Conservation (phyloP, 352 stramenopile genomes). For the Phytopythium montanum region DNA sequence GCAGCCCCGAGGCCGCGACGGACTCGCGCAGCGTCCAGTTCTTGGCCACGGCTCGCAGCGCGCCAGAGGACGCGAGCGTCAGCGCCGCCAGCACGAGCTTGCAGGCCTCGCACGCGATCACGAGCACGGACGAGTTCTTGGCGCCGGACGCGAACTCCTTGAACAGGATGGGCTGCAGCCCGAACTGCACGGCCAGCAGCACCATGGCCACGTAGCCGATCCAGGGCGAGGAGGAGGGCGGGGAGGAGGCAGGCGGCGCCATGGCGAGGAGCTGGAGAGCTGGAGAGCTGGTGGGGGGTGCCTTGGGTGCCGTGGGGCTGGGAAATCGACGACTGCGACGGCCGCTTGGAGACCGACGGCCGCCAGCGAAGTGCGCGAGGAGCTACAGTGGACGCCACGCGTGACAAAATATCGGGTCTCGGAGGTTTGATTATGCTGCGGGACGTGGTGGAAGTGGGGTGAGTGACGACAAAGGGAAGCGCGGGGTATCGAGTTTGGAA, state of each 20-base stretch:
- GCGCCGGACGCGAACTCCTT: constrained; percentile 64
- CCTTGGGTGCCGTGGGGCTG: not conserved
- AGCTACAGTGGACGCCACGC: not conserved
- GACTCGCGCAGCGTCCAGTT: constrained; percentile 58
- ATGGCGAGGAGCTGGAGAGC: not conserved
- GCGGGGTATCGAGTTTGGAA: not conserved
- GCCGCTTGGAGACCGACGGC: not conserved
- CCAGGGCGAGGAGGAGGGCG: constrained; percentile 15
- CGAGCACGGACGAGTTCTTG: constrained; percentile 57
- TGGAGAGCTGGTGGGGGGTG: not conserved
- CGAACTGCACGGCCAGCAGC: constrained; percentile 78
- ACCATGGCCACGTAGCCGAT: constrained; percentile 51
- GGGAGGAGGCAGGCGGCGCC: constrained; percentile 3
- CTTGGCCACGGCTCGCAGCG: constrained; percentile 31
- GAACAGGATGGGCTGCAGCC: constrained; percentile 79
- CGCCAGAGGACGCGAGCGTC: constrained; percentile 36
- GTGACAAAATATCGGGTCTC: not conserved
- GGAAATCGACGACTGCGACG: constrained; percentile 4
- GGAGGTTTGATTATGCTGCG: constrained; percentile 7
- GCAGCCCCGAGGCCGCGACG: constrained; percentile 61
- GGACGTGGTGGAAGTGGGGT: not conserved
- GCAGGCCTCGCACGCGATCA: constrained; percentile 69
- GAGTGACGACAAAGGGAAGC: not conserved
- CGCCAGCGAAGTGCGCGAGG: not conserved
- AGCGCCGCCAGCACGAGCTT: constrained; percentile 64